Percentiles rank a stretch among this genome's conserved stretches.
These are phyloP conservation scores for Ophiosphaerella korrae DNA, from an alignment of 2,329 filamentous ascomycete species.

Conservation along the genomic window DNA sequence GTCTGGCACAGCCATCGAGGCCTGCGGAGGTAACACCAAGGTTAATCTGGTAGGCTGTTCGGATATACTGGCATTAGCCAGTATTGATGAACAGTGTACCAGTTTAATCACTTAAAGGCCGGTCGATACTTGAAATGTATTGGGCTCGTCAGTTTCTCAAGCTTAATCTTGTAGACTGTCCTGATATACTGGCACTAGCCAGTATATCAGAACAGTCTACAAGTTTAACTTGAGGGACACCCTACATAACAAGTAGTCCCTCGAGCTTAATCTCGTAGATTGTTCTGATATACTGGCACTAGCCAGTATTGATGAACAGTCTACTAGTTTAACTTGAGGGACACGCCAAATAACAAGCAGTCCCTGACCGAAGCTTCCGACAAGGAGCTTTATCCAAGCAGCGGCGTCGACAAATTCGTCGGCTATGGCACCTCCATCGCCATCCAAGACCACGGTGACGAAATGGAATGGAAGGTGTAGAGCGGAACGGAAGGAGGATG, in stretches of 20 bases:
- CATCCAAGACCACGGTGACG: conserved; percentile 75
- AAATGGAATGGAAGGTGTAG: conserved; percentile 76
- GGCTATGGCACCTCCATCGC: conserved; percentile 93
- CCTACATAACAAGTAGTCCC: conserved; percentile 89
- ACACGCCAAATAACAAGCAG: conserved; percentile 88
- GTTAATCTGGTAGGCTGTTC: too few relatives aligned
- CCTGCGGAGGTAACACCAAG: too few relatives aligned
- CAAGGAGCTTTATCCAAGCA: conserved; percentile 77
- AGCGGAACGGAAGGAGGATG: conserved; percentile 70
- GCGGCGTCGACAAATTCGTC: conserved; percentile 78
- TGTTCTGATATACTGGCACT: too few relatives aligned
- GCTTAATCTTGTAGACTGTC: too few relatives aligned
- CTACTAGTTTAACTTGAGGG: conserved; percentile 46
- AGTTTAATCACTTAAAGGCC: too few relatives aligned
- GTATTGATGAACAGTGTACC: too few relatives aligned
- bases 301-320: too few relatives aligned
- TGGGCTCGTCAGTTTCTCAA: too few relatives aligned
- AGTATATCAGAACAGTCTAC: too few relatives aligned
- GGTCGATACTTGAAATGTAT: too few relatives aligned
- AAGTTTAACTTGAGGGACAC: conserved; percentile 58
- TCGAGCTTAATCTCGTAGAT: conserved; percentile 46
- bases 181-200: too few relatives aligned
- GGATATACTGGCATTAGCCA: too few relatives aligned
- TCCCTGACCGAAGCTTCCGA: conserved; percentile 90
- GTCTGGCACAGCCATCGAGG: not conserved